phyloP scores from a whole-genome alignment of 2,329 filamentous ascomycete species.

The Dactylellina parvicollis region DNA sequence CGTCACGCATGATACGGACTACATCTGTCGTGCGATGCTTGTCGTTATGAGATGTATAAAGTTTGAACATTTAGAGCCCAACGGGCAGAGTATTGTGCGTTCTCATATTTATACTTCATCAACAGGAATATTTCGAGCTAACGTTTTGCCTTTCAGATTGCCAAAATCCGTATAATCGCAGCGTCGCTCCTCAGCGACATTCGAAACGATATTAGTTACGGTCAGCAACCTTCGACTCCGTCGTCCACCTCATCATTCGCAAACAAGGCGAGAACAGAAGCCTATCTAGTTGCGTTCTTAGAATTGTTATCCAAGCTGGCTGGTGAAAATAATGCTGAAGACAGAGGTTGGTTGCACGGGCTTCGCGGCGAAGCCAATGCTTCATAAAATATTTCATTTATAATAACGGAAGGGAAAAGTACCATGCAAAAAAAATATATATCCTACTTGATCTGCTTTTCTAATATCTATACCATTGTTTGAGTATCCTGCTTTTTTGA shows the following conservation, averaged over 20 bases:
- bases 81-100: conserved; percentile 54
- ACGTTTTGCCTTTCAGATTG: conserved; percentile 23
- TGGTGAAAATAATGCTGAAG: conserved; percentile 51
- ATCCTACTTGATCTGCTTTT: not conserved
- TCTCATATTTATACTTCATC: not conserved
- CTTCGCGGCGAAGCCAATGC: conserved; percentile 42
- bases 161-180: conserved; percentile 52
- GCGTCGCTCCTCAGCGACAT: conserved; percentile 49
- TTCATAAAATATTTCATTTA: not conserved
- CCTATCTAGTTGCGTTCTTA: conserved; percentile 53
- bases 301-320: conserved; percentile 49
- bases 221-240: conserved; percentile 50
- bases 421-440: conserved; percentile 18
- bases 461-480: conserved; percentile 40
- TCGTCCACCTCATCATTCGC: conserved; percentile 53
- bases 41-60: conserved; percentile 51
- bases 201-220: conserved; percentile 50
- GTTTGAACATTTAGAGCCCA: conserved; percentile 51
- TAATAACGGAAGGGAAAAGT: conserved; percentile 35
- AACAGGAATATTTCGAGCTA: not conserved
- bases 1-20: conserved; percentile 48
- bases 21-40: conserved; percentile 53
- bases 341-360: conserved; percentile 49
- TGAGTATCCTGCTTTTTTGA: not conserved
- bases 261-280: conserved; percentile 53